Conservation (phyloP, 805 yeast genomes). For the Metschnikowia noctiluminum region DNA sequence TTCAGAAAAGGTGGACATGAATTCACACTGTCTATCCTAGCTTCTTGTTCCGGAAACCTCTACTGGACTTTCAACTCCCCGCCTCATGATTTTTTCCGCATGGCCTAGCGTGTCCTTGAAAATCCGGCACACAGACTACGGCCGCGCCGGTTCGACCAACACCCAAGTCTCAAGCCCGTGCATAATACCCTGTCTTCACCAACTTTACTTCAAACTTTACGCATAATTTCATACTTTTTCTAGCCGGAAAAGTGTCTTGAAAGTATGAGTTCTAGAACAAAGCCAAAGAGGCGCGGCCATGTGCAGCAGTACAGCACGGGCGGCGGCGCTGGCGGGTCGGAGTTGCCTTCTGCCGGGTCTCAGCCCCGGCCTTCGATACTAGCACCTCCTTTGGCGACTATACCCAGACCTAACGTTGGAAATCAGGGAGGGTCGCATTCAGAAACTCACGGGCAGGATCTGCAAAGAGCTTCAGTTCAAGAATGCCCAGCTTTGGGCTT, state of each 20-base stretch:
- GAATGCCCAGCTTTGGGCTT: no score
- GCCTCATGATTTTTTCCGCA: no score
- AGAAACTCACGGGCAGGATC: not conserved
- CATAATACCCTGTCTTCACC: no score
- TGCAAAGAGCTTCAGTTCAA: not conserved
- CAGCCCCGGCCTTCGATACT: not conserved
- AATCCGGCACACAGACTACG: no score
- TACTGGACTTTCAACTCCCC: no score
- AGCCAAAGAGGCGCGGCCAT: slow-evolving; percentile 16
- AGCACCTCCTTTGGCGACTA: not conserved
- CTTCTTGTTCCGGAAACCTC: no score
- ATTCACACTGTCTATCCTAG: no score
- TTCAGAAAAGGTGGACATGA: no score
- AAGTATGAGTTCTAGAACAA: slow-evolving; percentile 12
- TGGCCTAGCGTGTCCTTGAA: no score
- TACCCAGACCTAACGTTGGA: not conserved
- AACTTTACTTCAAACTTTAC: not conserved
- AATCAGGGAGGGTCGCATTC: not conserved
- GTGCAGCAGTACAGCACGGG: slow-evolving; percentile 17
- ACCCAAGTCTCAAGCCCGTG: no score
- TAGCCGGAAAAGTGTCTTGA: not conserved
- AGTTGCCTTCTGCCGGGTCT: not conserved
- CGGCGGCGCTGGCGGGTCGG: not conserved
- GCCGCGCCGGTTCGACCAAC: no score
- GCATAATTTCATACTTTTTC: not conserved